These are phyloP conservation scores for Chytriomyces confervae DNA, from an alignment of 192 early-diverging fungal species.

Conservation along the genomic window DNA sequence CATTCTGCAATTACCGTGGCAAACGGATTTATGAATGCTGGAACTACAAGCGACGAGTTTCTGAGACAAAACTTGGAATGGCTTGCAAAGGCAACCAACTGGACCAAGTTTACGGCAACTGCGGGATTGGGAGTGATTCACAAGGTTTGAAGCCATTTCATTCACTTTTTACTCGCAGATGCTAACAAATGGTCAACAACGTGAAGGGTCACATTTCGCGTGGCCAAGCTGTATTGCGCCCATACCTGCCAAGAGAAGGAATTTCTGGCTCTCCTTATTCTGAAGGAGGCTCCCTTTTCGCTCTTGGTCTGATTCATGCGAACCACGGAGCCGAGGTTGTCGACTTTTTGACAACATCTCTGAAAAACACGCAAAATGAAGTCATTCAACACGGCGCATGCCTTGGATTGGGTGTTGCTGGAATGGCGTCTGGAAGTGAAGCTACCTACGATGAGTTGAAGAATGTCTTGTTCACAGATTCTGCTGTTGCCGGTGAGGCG, in stretches of 20 bases:
- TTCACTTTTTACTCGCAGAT: background rate
- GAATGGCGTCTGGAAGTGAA: constrained; percentile 92
- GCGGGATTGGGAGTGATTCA: constrained; percentile 98
- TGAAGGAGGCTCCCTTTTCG: constrained; percentile 97
- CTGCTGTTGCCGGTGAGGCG: constrained; percentile 96
- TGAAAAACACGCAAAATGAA: constrained; percentile 81
- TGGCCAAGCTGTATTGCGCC: constrained; percentile 80
- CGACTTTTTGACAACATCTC: constrained; percentile 78
- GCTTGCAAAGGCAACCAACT: constrained; percentile 95
- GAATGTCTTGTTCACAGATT: constrained; percentile 88
- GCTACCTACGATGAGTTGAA: constrained; percentile 88
- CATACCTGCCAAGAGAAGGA: constrained; percentile 94
- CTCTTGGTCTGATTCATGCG: constrained; percentile 95
- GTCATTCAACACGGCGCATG: constrained; percentile 96
- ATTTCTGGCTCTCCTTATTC: constrained; percentile 87
- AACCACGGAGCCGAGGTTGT: constrained; percentile 89
- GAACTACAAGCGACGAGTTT: constrained; percentile 98
- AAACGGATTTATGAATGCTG: constrained; percentile 98
- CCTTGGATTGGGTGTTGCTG: constrained; percentile 93
- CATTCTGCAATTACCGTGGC: constrained; percentile 96
- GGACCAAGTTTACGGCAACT: constrained; percentile 99
- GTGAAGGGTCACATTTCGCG: constrained; percentile 84
- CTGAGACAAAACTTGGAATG: constrained; percentile 97
- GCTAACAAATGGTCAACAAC: background rate
- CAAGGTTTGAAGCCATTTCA: constrained; percentile 54